Base-by-base conservation (phyloP, 2,329 filamentous ascomycete genomes). In the Neopestalotiopsis sp. region DNA sequence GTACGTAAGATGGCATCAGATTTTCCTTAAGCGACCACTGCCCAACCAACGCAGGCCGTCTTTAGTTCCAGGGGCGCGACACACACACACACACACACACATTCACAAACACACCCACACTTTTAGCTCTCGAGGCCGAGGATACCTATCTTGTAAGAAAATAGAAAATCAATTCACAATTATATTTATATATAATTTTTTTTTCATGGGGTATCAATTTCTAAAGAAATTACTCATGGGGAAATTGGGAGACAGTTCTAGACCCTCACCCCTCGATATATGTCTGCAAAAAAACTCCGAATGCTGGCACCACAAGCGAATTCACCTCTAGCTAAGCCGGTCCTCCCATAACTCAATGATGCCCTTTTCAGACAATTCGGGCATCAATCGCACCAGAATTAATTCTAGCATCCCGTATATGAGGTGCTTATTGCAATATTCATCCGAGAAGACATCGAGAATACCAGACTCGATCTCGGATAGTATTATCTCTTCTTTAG, bases 361-460 rank as follows among this genome's bases (percentile, higher is more conserved):
- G 49, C 90, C 89, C 77, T 89, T 90, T 75, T 94, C 92, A 67
- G 86, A 86, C 75, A 98, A 79, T 82, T 99, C 96, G 4, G 96
- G 96, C 77, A 97, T 88, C 71, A 98, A 80, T 72, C 92, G 89
- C 68, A 94, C 88, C n/a, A 98, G 84, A 2, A 97, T 78, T 69
- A 95, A 81, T 81, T 99, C 96, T 42, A 98, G 82, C 62, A 96
- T 85, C 59, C 89, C 86, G 77, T 97, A 97, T 74, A 97, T 84
- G 40, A 98, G 83, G 81, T 98, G 94, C 82, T 95, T 97, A 82
- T 99, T 99, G 81, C 94, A 92, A 81, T 97, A 97, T 65, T 88
- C 85, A 80, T 98, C 94, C 17, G 88, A 89, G 73, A 97, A 91
- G 49, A 95, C 84, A 74, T 92, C 89, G 61, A 98, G 84, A 60